Evolutionary conservation across 1,284 basidiomycete genomes (phyloP), one percentile per base, ranked within the genome.

Genomic region (Apiotrichum veenhuisii): DNA sequence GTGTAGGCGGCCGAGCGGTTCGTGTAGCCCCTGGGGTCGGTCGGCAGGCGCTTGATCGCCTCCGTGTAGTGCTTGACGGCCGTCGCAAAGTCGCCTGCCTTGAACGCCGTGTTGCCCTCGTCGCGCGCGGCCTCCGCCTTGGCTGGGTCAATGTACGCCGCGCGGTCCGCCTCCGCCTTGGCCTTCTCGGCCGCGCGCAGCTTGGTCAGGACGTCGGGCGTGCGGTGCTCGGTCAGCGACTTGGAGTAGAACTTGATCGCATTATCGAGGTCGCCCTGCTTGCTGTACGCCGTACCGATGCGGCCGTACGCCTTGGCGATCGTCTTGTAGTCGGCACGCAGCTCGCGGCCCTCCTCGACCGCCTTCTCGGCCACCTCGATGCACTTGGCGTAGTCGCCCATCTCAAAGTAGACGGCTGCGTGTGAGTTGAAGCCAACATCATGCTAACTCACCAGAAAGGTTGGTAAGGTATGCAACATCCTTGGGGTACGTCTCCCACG

Each of bases 1-100:
- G 89, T 92, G 80, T 98, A 98, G 22, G 93, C 94, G 33, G 92
- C 89, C 18, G 96, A 91, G 54, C 96, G 87, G 81, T 99, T 99
- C 73, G 94, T 98, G 82, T 96, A 98, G 17, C 90, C 92, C 63
- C 88, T 83, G 12, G 96, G 85, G 72, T 99, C 95, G 34, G 78
- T 74, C 42, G 96, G 96, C 68, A 91, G 87, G 52, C 96, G 87
- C 80, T 98, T 98, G 81, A 98, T 96, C 60, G 91, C 88, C 79
- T 99, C 96, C 15, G 88, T 85, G 80, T 98, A 99, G 42, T 84
- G 82, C 79, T 90, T 92, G 62, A 98, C 94, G 1, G 94, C 90
- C n/a, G 82, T 86, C 18, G 86, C 92, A 77, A 91, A 97, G 74
- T 93, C 86, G 26, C 91, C 93, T 3, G 79, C 82, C 81, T 98